Evolutionary conservation across 2,329 filamentous ascomycete genomes (phyloP), one percentile per base, ranked within the genome.

Genomic region (Didymella sp.): DNA sequence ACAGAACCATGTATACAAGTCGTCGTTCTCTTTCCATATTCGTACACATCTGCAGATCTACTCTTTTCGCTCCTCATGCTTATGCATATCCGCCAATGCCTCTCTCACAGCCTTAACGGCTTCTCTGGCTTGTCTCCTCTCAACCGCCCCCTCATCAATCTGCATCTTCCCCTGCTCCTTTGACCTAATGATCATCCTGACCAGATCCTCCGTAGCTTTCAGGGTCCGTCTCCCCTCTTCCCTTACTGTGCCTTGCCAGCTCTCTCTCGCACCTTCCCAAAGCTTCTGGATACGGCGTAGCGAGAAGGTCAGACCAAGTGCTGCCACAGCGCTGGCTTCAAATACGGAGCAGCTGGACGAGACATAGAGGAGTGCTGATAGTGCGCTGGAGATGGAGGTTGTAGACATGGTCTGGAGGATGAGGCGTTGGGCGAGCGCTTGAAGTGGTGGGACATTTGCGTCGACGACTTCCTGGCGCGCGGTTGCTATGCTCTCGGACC

Each of bases 371-470:
- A 87, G 79, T 0, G 77, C 80, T 0, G 82, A 83, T 2, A 87
- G 77, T 0, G 83, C 83, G 11, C 81, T 80, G 48, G 69, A 79
- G 58, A 74, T 77, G 4, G 86, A 85, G 0, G 90, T 89, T 0
- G 91, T 91, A 49, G 87, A 89, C 0, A 91, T 78, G 0, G 90
- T 90, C 68, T 92, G 87, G 4, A 96, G 73, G 4, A 96, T 87
- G 2, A 79, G 71, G 2, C 69, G 69, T 64, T 82, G 81, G 6
- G 78, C 80, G 33, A 78, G 74, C 0, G 76, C 73, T 58, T 82
- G 80, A 2, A 83, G 69, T 0, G 73, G 68, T 0, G 80, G 79
- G 0, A 82, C 72, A 1, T 76, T 71, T 3, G 73, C 71, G 12
- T 72, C 68, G 24, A 79, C 66, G 37, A 82, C 76, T 13, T 75